Base-by-base conservation (phyloP, 257 asterid genomes). In the Solanum corneliomulleri region DNA sequence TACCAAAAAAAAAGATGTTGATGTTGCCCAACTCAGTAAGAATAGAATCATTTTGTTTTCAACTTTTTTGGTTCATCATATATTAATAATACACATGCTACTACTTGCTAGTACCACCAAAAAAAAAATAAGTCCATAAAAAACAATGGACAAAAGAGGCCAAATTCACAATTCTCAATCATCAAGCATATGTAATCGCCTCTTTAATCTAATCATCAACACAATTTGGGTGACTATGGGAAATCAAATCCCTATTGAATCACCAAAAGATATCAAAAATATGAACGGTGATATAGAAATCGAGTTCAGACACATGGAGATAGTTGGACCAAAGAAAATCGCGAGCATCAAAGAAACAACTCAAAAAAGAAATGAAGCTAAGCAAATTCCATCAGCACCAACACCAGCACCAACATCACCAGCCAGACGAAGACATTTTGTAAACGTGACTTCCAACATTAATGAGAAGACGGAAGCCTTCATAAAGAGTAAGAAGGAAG, bases 391-490 rank as follows among this genome's bases (percentile, higher is more conserved):
- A 2, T 29, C 35, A 74, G 3, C 52, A 74, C 80, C 80, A 71
- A 6, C 78, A 71, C 90, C 85, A 1, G 4, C 77, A 70, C 33
- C 35, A 29, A 0, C 29, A 20, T 4, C 82, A 39, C 18, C 41
- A 14, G 12, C 23, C 18, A 72, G 47, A 44, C 86, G 12, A 20
- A 70, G 93, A 78, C 93, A 91, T 41, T 89, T 88, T 60, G 81
- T 81, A 31, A 80, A 86, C 16, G 92, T 88, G 89, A 85, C 80
- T 0, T 82, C 98, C 3, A 89, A 92, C 85, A 93, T 95, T 37
- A 89, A 94, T 31, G 89, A 91, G 33, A 92, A 87, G 89, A 91
- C 98, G 3, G 96, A 92, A 44, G 91, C 85, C 10, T 95, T 90
- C 80, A 93, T 95, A n/a, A 45, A 88, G 15, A 93, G 89, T 62